These are phyloP conservation scores for Trichophyton equinum DNA, from an alignment of 2,329 filamentous ascomycete genomes.

Conservation along the genomic window DNA sequence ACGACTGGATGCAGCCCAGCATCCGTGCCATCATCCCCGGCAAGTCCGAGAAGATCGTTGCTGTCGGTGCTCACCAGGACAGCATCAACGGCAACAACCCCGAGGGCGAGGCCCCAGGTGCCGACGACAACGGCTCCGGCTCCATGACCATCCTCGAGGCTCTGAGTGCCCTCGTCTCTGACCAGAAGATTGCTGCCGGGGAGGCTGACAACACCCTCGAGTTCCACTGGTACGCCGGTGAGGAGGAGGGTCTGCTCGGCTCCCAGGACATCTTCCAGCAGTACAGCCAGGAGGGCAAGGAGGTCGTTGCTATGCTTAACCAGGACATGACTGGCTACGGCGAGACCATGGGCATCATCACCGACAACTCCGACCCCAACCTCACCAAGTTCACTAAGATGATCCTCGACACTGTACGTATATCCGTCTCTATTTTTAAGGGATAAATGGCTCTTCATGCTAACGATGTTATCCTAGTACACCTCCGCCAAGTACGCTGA, in stretches of 20 bases:
- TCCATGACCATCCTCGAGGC: slow-evolving; percentile 92
- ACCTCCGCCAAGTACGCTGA: slow-evolving; percentile 77
- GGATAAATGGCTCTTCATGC: neutral
- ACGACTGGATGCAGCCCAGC: slow-evolving; percentile 79
- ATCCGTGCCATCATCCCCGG: slow-evolving; percentile 89
- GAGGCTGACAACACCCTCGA: slow-evolving; percentile 76
- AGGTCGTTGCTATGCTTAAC: slow-evolving; percentile 93
- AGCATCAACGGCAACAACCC: slow-evolving; percentile 86
- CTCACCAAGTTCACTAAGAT: slow-evolving; percentile 85
- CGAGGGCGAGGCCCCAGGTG: slow-evolving; percentile 71
- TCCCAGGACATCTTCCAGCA: slow-evolving; percentile 78
- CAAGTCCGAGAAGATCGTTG: slow-evolving; percentile 66
- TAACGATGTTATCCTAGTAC: slow-evolving; percentile 43
- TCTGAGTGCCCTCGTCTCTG: slow-evolving; percentile 64
- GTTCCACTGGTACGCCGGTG: slow-evolving; percentile 43
- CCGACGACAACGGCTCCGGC: slow-evolving; percentile 89
- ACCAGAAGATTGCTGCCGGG: slow-evolving; percentile 56
- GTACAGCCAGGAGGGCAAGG: slow-evolving; percentile 59
- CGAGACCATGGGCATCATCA: slow-evolving; percentile 75
- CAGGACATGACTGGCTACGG: slow-evolving; percentile 96
- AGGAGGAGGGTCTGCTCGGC: slow-evolving; percentile 70
- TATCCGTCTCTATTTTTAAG: neutral
- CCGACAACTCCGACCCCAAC: slow-evolving; percentile 72
- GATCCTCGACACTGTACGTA: slow-evolving; percentile 54
- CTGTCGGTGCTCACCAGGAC: slow-evolving; percentile 88